Base-by-base conservation (phyloP, 1,284 basidiomycete species). In the Xerocomus amazonicus region DNA sequence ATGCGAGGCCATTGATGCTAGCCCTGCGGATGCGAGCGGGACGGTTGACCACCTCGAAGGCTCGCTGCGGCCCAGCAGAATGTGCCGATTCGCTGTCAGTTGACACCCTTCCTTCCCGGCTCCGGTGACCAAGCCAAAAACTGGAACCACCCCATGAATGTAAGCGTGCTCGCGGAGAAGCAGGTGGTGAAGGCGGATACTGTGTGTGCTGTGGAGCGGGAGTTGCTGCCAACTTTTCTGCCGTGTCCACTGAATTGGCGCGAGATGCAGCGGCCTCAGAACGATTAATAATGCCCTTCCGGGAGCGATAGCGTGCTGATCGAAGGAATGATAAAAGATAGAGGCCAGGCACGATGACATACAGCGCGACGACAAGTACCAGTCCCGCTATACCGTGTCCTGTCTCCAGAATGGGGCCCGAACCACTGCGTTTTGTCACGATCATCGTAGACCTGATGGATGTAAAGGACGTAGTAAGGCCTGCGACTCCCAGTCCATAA, bases 11-110 rank as follows among this genome's bases (percentile, higher is more conserved):
- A 51, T 76, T 73, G 17, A 62, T 73, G 51, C 76, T 80, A 13
- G 69, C 66, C 54, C 71, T 74, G 26, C 76, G 78, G 31, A 62
- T 65, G 38, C 80, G 75, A 12, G 67, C 59, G 9, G 82, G 83
- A 37, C 87, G 76, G 62, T 88, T 89, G 19, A 83, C 66, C 23
- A 90, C 86, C 62, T 89, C 87, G 58, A 90, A 90, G 1, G 76
- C 73, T 51, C 77, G 70, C 44, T 72, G 72, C 42, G 73, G 62
- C 47, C 69, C 59, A 52, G 72, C 68, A 26, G 79, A 75, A 54
- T 66, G 65, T 29, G 68, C 53, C 14, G 76, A 78, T 47, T 76
- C 77, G 36, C 71, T 79, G 47, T 83, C 80, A 43, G 65, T 75
- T n/a, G 78, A 76, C 19, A 67, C 40, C 36, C 69, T 67, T 42